A percentile compares a stretch with the other conserved stretches of the same genome.
phyloP scores from a whole-genome alignment of 495 filamentous ascomycete species.

The Melanomma pulvis-pyrius region DNA sequence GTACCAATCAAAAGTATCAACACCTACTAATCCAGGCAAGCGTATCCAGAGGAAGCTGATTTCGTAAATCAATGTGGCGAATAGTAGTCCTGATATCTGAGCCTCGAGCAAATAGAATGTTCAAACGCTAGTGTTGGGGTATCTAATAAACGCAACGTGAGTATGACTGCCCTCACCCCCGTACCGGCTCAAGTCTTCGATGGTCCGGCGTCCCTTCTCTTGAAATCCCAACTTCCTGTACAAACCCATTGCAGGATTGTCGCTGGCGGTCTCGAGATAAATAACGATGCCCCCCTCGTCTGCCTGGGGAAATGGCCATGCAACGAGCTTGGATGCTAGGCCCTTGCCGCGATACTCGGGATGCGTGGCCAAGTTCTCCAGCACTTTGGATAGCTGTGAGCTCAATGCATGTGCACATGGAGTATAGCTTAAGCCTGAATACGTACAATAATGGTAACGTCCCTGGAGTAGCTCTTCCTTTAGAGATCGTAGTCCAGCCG shows the following conservation, averaged over 20 bases:
- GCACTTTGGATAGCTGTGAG: neutral
- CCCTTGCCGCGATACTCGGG: slow-evolving; percentile 27
- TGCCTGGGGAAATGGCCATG: slow-evolving; percentile 23
- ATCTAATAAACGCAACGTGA: slow-evolving; percentile 29
- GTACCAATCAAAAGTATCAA: too few species aligned
- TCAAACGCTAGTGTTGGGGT: slow-evolving; percentile 18
- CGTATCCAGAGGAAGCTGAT: too few species aligned
- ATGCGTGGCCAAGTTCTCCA: slow-evolving; percentile 31
- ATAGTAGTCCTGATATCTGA: neutral
- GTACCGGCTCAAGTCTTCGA: slow-evolving; percentile 22
- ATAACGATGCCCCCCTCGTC: slow-evolving; percentile 9
- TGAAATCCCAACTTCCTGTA: slow-evolving; percentile 32
- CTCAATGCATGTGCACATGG: too few species aligned
- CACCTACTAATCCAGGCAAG: too few species aligned
- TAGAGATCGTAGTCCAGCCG: slow-evolving; percentile 3
- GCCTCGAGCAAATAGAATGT: neutral
- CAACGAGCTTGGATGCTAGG: slow-evolving; percentile 23
- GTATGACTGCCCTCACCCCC: slow-evolving; percentile 30
- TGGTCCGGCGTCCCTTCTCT: slow-evolving; percentile 19
- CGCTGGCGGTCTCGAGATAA: slow-evolving; percentile 32
- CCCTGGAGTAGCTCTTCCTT: slow-evolving; percentile 2
- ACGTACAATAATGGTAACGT: slow-evolving; percentile 19
- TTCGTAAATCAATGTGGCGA: too few species aligned
- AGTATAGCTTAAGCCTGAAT: too few species aligned
- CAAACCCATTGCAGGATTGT: slow-evolving; percentile 20